Conservation (phyloP, 192 early-diverging fungal genomes). For the Lobosporangium transversale region DNA sequence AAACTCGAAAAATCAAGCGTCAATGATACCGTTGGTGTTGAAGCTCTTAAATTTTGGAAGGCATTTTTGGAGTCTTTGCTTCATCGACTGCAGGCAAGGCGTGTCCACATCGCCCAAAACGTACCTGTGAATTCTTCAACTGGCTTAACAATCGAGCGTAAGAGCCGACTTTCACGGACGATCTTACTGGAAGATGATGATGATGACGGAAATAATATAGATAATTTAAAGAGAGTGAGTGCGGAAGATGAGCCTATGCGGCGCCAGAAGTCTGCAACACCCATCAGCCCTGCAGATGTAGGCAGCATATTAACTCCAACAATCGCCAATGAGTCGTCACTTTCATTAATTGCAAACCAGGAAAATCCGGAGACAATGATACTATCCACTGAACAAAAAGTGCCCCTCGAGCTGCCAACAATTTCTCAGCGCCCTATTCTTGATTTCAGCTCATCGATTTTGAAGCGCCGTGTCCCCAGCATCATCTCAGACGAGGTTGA, state of each 20-base stretch:
- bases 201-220: conserved; percentile 22
- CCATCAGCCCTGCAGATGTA: not conserved
- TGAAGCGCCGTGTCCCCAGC: conserved; percentile 9
- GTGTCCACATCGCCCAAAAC: too few species aligned
- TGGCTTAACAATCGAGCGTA: not conserved
- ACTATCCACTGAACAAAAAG: too few species aligned
- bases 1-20: conserved; percentile 57
- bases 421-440: not conserved
- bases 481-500: too few species aligned
- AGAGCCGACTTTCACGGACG: conserved; percentile 14
- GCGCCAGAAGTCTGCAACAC: not conserved
- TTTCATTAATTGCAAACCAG: too few species aligned
- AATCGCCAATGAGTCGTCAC: not conserved
- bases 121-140: not conserved
- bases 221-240: not conserved
- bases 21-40: conserved; percentile 41
- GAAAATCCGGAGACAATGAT: too few species aligned
- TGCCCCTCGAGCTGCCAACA: too few species aligned
- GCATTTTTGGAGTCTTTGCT: conserved; percentile 48
- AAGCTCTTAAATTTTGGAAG: conserved; percentile 53
- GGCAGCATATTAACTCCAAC: too few species aligned
- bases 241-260: not conserved
- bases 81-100: conserved; percentile 9
- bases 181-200: conserved; percentile 50
- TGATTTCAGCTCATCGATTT: conserved; percentile 25